Evolutionary conservation across 768 basidiomycete genomes (phyloP).

Genomic region (Tephrocybe sp.): DNA sequence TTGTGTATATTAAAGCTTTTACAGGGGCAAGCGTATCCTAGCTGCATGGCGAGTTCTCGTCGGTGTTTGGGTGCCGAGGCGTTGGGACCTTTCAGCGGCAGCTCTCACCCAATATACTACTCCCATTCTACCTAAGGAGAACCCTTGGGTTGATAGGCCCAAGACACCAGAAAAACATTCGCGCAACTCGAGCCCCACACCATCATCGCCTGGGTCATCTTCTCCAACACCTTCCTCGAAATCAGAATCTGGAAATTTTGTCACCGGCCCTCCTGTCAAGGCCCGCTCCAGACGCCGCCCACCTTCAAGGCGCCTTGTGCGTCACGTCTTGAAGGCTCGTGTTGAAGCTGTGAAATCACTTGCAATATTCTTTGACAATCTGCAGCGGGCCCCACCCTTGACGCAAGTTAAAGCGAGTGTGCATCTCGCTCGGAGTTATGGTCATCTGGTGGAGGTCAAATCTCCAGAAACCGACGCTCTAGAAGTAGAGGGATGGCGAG

Average conservation of each 20-base stretch:
- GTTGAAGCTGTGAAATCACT: constrained; percentile 79
- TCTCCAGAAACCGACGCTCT: constrained; percentile 22
- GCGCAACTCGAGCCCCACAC: constrained; percentile 11
- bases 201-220: constrained; percentile 20
- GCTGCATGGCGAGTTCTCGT: constrained; percentile 97
- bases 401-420: constrained; percentile 44
- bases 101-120: constrained; percentile 74
- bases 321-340: constrained; percentile 87
- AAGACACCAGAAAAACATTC: constrained; percentile 26
- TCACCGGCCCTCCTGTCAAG: constrained; percentile 43
- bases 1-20: constrained; percentile 8
- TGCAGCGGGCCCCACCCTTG: constrained; percentile 41
- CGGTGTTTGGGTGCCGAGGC: constrained; percentile 88
- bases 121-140: constrained; percentile 64
- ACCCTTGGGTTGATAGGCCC: constrained; percentile 65
- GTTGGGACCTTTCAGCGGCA: constrained; percentile 77
- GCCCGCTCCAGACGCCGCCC: constrained; percentile 45
- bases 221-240: constrained; percentile 15
- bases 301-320: constrained; percentile 81
- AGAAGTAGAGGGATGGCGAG: constrained; percentile 53
- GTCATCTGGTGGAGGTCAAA: constrained; percentile 41
- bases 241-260: constrained; percentile 13
- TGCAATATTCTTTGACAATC: constrained; percentile 66
- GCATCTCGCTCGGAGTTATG: constrained; percentile 52
- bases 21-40: constrained; percentile 82